Evolutionary conservation across 345 rosid genomes (phyloP), one percentile per base, ranked within the genome.

Genomic region (Corchorus olitorius): DNA sequence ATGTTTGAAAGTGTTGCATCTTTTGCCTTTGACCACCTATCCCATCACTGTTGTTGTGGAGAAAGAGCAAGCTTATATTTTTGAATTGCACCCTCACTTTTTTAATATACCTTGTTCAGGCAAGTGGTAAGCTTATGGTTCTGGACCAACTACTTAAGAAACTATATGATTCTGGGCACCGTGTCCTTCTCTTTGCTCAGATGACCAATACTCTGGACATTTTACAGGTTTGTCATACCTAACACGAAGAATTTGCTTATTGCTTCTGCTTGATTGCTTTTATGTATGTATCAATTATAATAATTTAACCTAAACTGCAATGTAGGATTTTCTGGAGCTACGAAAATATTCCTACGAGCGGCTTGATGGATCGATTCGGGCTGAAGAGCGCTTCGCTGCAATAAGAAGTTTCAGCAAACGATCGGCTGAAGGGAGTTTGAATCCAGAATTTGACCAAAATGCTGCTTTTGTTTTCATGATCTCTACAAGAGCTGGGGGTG

Each of bases 401-500:
- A 94, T 94, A 77, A 88, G 93, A 83, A 88, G 89, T 83, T 94
- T 94, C 78, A 91, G 96, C 73, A 63, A 55, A 27, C 83, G 74
- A 77, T 71, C 79, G 79, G 68, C 72, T 16, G 78, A 80, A 81
- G 83, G 83, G 45, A 74, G 72, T 76, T 48, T 48, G 72, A 48
- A 67, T 48, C 48, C 72, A 27, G 73, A 70, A 34, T 52, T 46
- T 53, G 80, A 83, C 48, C 80, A 80, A 76, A 83, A 81, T 80
- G 73, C 77, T 85, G 87, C 94, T 64, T 92, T 94, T 84, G 86
- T 94, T 76, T 94, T 94, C 80, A 76, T 94, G 88, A 94, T 94
- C 79, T 94, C 97, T 43, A 94, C 97, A 67, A 88, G 97, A 87
- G 98, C 98, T 69, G 98, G 98, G 46, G 97, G 98, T 84, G 92